Base-by-base conservation (phyloP, 768 basidiomycete species). In the Tylopilus vinaceipallidus region DNA sequence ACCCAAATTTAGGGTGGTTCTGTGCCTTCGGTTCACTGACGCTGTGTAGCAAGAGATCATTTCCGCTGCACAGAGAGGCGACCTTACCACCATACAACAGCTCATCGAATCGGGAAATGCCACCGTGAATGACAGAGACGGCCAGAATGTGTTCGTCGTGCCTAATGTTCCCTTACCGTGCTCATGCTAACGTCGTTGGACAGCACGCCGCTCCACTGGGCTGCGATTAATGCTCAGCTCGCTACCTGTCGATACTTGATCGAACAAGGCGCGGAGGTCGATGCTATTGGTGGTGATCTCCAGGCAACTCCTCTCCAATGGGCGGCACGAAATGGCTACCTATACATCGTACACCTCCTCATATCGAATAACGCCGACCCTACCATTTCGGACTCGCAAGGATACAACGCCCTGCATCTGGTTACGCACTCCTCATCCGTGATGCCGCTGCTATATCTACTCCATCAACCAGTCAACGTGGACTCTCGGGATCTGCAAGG, bases 281-380 rank as follows among this genome's bases (percentile, higher is more conserved):
- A 99, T 56, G 91, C 92, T 3, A 73, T 88, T 9, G 97, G 97
- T 17, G 97, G 97, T 4, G 95, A 98, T 68, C 80, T 99, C 24
- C 77, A 87, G 24, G 95, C 95, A 2, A 95, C 95, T 1, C 94
- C 97, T 1, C 79, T 98, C 74, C 95, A 98, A 67, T 99, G 97
- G 97, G 97, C 97, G 0, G 93, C 95, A 3, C 83, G 95, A 47
- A 97, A 94, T 63, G 97, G 97, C 19, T 95, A 97, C 71, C 82
- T 98, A 63, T 95, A 97, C 63, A 79, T 98, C 53, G 87, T 98
- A 34, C 95, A 98, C 54, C 78, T 99, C 20, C 82, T 99, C 52
- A 81, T 98, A 57, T 76, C 83, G 2, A 83, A 95, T 70, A 86
- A 86, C 55, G 94, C 95, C 43, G 95, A 98, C 74, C 95, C 97